Evolutionary conservation across 192 early-diverging fungal genomes (phyloP), one percentile per base, ranked within the genome.

Genomic region (Irineochytrium annulatum): DNA sequence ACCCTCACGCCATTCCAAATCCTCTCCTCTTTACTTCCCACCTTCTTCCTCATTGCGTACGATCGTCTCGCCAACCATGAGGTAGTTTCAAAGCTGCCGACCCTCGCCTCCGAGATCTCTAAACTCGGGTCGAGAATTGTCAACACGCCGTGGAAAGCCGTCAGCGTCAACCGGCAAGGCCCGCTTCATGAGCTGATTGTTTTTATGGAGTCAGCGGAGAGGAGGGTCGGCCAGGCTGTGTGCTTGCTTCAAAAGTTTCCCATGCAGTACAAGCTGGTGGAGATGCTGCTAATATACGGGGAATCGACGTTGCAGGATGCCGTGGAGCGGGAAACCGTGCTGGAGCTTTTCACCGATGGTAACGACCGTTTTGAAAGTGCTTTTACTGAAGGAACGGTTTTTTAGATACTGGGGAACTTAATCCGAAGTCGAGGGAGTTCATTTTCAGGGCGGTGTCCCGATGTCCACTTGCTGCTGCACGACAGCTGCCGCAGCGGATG

Each of bases 11-110:
- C 28, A 32, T 33, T 32, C n/a, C 14, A 58, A 14, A n/a, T 65
- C 3, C 34, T 68, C 29, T 31, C 41, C 3, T 8, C 30, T 35
- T 63, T 53, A 24, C 59, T 26, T 32, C 90, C 90, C 14, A 85
- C 84, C 6, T 63, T 91, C 44, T 85, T 83, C 30, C 70, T 89
- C n/a, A 75, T 90, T 33, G 78, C 82, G 0, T 94, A 92, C 57
- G 87, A 92, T 51, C 77, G 81, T 0, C 73, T 94, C 17, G 65
- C 73, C 2, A 73, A 77, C 5, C 85, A 89, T 53, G 79, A 85
- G 2, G 64, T 87, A 13, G 55, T 70, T 6, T 52, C 55, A 20
- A 60, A 68, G 52, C 64, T 85, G 3, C 73, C 67, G 5, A 55
- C 73, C 19, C 65, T 89, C 17, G 16, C 31, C 3, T 13, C 19